phyloP scores from a whole-genome alignment of 2,329 filamentous ascomycete genomes.

The Geosmithia putterillii region DNA sequence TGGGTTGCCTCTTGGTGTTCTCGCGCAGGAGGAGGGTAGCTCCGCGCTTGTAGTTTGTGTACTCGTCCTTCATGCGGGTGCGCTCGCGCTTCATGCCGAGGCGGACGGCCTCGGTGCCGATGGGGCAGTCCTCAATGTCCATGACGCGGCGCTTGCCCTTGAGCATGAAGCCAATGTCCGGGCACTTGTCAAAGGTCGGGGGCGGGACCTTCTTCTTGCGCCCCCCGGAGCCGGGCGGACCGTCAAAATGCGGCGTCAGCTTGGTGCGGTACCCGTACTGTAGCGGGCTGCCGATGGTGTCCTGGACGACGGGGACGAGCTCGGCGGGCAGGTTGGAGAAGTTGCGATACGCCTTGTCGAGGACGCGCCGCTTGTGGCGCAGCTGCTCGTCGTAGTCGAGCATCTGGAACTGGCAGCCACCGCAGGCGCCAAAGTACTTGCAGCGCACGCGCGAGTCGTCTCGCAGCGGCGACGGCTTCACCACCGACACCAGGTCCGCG shows the following conservation, averaged over 20 bases:
- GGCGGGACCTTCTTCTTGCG: slow-evolving; percentile 29
- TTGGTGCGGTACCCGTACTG: slow-evolving; percentile 95
- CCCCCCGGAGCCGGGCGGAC: slow-evolving; percentile 46
- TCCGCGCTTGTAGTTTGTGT: slow-evolving; percentile 61
- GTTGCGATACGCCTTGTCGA: slow-evolving; percentile 84
- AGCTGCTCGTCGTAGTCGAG: slow-evolving; percentile 81
- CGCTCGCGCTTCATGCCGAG: slow-evolving; percentile 70
- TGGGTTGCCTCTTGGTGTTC: slow-evolving; percentile 57
- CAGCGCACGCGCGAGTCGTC: slow-evolving; percentile 69
- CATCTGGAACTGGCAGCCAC: slow-evolving; percentile 97
- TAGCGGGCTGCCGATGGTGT: slow-evolving; percentile 82
- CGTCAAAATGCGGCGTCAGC: slow-evolving; percentile 91
- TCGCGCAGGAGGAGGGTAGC: slow-evolving; percentile 86
- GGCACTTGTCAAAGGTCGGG: slow-evolving; percentile 44
- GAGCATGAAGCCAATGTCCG: slow-evolving; percentile 79
- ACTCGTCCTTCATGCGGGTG: slow-evolving; percentile 59
- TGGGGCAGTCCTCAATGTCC: slow-evolving; percentile 95
- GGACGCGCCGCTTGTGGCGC: slow-evolving; percentile 67
- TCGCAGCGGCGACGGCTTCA: slow-evolving; percentile 60
- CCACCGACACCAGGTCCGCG: slow-evolving; percentile 72
- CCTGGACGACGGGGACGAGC: slow-evolving; percentile 60
- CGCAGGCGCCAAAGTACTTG: slow-evolving; percentile 77
- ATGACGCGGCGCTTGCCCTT: slow-evolving; percentile 73
- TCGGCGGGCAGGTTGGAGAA: slow-evolving; percentile 75
- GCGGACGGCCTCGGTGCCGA: slow-evolving; percentile 77